Base-by-base conservation (phyloP, 306 rosid species). In the Spatholobus suberectus region DNA sequence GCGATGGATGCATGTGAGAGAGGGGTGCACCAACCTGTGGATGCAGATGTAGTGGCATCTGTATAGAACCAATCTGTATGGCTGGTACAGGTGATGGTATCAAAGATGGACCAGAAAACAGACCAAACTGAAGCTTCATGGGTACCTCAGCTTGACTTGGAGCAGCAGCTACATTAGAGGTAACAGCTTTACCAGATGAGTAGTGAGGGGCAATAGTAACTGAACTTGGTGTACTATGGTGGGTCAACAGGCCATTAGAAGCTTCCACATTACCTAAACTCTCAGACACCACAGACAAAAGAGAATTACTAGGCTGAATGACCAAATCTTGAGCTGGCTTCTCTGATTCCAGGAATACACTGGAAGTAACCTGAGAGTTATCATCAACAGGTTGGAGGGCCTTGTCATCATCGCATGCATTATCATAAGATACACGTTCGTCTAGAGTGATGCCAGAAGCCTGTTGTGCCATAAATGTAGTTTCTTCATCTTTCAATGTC, bases 41-140 rank as follows among this genome's bases (percentile, higher is more conserved):
- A 87, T 92, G 98, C 84, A 96, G 80, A 88, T 90, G 98, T 81
- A 96, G 88, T 81, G 99, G 99, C 99, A 96, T 96, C 92, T 93
- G 99, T 85, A 96, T 96, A 83, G 98, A 93, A 70, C 99, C 99
- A 74, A 96, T 96, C 81, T 96, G 99, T 73, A 96, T 96, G 57
- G 99, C 96, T 59, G 99, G 96, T 40, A 96, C 90, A 0, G 98
- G 99, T 63, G 99, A 93, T 41, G 98, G 98, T 84, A 96, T 96
- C 88, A 96, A 78, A 70, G 99, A 93, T 27, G 99, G 99, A 80
- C 99, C 96, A 26, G 99, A 92, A 86, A 96, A 96, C 77, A 96
- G 91, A 82, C 99, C 99, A 87, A 96, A 96, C 82, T 95, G 99
- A 84, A 95, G 99, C 86, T 93, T 93, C 65, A 92, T 84, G 47